Conservation (phyloP, 1,284 basidiomycete species). For the Pholiota adiposa region DNA sequence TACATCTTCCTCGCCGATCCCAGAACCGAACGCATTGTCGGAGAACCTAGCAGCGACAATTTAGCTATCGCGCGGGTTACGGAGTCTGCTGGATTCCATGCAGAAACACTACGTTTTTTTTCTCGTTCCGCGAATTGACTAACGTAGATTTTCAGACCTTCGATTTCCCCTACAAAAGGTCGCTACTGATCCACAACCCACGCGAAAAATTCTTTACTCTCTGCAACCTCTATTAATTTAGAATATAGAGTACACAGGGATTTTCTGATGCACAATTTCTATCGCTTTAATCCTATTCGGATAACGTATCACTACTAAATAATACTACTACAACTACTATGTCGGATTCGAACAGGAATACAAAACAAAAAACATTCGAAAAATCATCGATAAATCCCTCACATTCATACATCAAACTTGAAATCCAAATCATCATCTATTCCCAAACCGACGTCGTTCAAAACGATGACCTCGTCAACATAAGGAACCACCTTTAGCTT, state of each 20-base stretch:
- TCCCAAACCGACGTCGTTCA: constrained; percentile 1
- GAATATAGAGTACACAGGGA: no score
- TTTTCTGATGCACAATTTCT: no score
- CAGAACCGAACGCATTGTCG: constrained; percentile 47
- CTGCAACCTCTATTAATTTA: neutral
- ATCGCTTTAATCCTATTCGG: no score
- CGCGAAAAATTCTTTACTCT: constrained; percentile 32
- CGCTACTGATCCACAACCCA: constrained; percentile 26
- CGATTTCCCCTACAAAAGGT: constrained; percentile 38
- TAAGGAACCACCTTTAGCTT: neutral
- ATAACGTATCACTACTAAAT: no score
- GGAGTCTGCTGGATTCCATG: constrained; percentile 35
- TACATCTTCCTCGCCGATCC: constrained; percentile 54
- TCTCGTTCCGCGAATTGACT: neutral
- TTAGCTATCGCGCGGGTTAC: constrained; percentile 36
- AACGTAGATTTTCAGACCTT: constrained; percentile 25
- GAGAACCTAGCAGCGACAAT: constrained; percentile 49
- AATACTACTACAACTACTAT: neutral
- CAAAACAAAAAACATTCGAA: neutral
- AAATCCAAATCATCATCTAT: constrained; percentile 16
- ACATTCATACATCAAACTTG: constrained; percentile 12
- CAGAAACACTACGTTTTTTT: constrained; percentile 31
- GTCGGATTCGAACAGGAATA: neutral
- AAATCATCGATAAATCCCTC: no score
- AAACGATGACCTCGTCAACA: neutral